A percentile compares a stretch with the other conserved stretches of the same genome.
Conservation (phyloP, 2,329 filamentous ascomycete genomes). For the Talaromyces funiculosus region DNA sequence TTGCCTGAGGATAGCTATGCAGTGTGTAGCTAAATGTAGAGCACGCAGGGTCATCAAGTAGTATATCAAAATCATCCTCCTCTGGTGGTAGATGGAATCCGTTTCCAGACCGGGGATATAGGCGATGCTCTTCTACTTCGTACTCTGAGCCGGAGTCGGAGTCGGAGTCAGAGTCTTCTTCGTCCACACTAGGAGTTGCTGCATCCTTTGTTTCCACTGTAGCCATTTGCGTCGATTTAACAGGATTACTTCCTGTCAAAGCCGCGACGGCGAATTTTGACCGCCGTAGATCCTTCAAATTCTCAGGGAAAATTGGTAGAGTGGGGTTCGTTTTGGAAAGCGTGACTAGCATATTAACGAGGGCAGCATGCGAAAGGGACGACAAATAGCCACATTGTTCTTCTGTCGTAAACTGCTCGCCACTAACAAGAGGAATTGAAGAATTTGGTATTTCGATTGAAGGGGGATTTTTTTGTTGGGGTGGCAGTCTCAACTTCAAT, state of each 20-base stretch:
- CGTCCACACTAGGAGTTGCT: background rate
- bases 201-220: background rate
- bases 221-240: background rate
- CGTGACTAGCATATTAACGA: conserved; percentile 61
- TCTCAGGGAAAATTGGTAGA: conserved; percentile 57
- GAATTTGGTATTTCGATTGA: background rate
- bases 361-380: conserved; percentile 53
- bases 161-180: conserved; percentile 20
- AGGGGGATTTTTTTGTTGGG: background rate
- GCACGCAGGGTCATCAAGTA: conserved; percentile 54
- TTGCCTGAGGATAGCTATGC: conserved; percentile 22
- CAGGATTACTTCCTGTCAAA: conserved; percentile 10
- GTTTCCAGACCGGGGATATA: conserved; percentile 59
- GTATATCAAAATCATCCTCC: conserved; percentile 55
- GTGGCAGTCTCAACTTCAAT: conserved; percentile 16
- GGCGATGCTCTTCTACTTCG: conserved; percentile 50
- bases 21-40: conserved; percentile 52
- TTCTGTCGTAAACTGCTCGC: conserved; percentile 24
- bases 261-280: conserved; percentile 23
- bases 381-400: conserved; percentile 61
- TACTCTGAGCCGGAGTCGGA: conserved; percentile 35
- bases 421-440: conserved; percentile 22
- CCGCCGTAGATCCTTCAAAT: conserved; percentile 21
- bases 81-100: conserved; percentile 55
- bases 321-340: conserved; percentile 58